Conservation (phyloP, 306 rosid genomes). For the Psophocarpus tetragonolobus region DNA sequence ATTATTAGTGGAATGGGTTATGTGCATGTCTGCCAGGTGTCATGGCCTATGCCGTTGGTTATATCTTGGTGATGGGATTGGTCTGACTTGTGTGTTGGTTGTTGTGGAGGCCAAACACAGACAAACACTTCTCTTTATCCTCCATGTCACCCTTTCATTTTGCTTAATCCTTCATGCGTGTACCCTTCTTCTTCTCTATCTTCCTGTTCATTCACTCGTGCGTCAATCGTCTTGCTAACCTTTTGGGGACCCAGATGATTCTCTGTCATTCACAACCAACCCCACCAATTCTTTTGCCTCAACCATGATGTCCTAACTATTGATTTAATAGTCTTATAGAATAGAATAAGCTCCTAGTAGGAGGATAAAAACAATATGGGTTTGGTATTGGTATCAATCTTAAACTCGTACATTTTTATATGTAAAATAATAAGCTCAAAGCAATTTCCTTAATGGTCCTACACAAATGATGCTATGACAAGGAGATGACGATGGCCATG, state of each 20-base stretch:
- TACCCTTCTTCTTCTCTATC: constrained; percentile 16
- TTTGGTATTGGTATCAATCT: constrained; percentile 32
- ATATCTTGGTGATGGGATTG: constrained; percentile 48
- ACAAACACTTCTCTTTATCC: constrained; percentile 40
- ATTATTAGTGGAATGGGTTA: constrained; percentile 5
- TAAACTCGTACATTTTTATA: background rate
- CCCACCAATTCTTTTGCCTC: constrained; percentile 25
- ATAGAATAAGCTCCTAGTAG: background rate
- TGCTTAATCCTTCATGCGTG: constrained; percentile 34
- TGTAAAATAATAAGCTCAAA: background rate
- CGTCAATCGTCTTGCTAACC: constrained; percentile 24
- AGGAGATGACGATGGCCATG: constrained; percentile 30
- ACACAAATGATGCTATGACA: constrained; percentile 26
- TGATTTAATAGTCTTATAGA: background rate
- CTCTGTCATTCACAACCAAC: constrained; percentile 20
- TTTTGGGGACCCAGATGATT: constrained; percentile 42
- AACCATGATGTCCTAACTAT: constrained; percentile 26
- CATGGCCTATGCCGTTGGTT: constrained; percentile 48
- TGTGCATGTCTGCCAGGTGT: constrained; percentile 79
- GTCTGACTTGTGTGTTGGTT: constrained; percentile 51
- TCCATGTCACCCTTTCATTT: background rate
- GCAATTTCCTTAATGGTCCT: constrained; percentile 21
- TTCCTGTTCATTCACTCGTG: constrained; percentile 48
- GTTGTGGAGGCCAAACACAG: constrained; percentile 59
- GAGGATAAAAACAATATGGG: background rate